phyloP scores from a whole-genome alignment of 2,329 filamentous ascomycete genomes.

The Ceratocystis papillata region DNA sequence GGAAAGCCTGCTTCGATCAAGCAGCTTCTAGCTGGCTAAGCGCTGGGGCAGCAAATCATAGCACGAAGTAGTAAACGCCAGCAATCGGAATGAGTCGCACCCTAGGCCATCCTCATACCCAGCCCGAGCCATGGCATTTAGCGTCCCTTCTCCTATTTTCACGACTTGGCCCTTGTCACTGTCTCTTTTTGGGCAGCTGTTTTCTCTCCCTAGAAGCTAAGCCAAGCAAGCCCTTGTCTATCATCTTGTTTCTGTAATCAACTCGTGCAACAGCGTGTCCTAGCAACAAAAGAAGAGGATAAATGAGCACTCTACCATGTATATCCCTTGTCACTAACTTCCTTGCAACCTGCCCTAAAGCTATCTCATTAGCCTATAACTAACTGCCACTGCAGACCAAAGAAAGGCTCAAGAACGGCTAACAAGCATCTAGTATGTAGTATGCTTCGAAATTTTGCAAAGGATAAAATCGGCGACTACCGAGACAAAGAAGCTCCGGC shows the following conservation, averaged over 20 bases:
- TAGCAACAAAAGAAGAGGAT: background rate
- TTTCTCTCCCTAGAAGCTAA: background rate
- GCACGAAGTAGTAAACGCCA: no score
- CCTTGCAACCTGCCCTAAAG: background rate
- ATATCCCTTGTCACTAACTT: background rate
- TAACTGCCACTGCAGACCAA: no score
- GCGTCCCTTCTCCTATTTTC: no score
- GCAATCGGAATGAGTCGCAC: no score
- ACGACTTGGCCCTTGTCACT: no score
- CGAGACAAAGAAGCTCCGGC: background rate
- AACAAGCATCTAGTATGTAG: no score
- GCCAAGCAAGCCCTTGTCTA: background rate
- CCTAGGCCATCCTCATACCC: no score
- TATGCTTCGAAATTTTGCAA: background rate
- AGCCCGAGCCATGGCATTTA: no score
- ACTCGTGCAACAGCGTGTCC: constrained; percentile 7
- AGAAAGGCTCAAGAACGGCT: no score
- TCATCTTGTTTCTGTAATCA: constrained; percentile 3
- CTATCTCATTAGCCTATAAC: no score
- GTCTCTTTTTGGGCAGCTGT: background rate
- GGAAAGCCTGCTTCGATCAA: background rate
- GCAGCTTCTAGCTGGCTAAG: background rate
- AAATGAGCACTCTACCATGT: background rate
- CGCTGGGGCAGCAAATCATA: background rate
- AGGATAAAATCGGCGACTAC: background rate